Base-by-base conservation (phyloP, 345 rosid genomes). In the Citrus unshiu region DNA sequence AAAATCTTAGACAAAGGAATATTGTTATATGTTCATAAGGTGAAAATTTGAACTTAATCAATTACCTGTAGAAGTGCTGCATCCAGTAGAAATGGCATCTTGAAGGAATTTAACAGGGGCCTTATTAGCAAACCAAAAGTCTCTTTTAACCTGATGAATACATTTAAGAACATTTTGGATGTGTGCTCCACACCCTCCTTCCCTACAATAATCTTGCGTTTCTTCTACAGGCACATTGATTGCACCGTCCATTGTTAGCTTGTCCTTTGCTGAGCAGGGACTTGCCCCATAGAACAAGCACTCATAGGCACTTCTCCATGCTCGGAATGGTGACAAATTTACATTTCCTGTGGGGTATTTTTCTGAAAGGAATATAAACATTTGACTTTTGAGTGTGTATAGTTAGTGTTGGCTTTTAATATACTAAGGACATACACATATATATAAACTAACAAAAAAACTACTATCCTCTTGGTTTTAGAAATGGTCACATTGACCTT, bases 251-350 rank as follows among this genome's bases (percentile, higher is more conserved):
- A 87, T 37, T 4, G 22, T 79, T 63, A 87, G 59, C n/a, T 2
- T 3, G n/a, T 72, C 16, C 30, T 77, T 72, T 0, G 25, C 27
- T 35, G 49, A 0, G 80, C 90, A 87, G 0, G 81, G 21, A 3
- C 19, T 32, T 64, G 62, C 63, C 57, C 37, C 19, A 54, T 18
- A 54, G 22, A 54, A 54, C 22, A 54, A 19, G 83, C 88, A 87
- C 6, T 83, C 82, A 9, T 78, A 79, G 22, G 88, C 88, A 25
- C 81, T 81, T 78, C 82, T 79, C 88, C 88, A 85, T 37, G 80
- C 79, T 77, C 49, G 19, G 74, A 83, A 70, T n/a, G 90, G 90
- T 51, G 86, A 77, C 68, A 81, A 70, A 72, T 79, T 87, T 64
- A 81, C 79, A 34, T 74, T 24, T 7, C 2, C 40, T 4, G 29